Base-by-base conservation (phyloP, 1,139 yeast genomes). In the Yamadazyma atmosphaerica region DNA sequence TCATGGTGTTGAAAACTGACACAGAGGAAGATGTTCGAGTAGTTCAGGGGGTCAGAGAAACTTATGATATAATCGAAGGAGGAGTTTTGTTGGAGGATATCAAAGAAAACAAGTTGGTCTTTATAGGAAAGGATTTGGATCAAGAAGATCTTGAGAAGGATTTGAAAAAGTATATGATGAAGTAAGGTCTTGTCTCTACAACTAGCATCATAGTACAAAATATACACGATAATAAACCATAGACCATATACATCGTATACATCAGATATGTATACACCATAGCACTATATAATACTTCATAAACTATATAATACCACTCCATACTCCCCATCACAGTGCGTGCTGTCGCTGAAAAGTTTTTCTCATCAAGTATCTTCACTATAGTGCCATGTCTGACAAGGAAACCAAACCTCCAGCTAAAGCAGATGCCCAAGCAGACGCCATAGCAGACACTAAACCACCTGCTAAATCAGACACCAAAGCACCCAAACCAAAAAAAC, bases 21-120 rank as follows among this genome's bases (percentile, higher is more conserved):
- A 35, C 39, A n/a, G 24, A 41, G 4, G 55, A 55, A 6, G 56
- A 58, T 5, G 80, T 75, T n/a, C 68, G 76, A 43, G 89, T 92
- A 2, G 65, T 92, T n/a, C 98, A 92, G 57, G 98, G 95, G 4
- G 98, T 92, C 0, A 69, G 98, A 44, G 95, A 88, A 43, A 87
- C 96, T 0, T 92, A 88, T 59, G 98, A 92, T 46, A 70, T 88
- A 1, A 73, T 84, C 4, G 79, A 77, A 12, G 77, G 77, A 0
- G 78, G 74, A 0, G 54, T 52, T 4, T 53, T 70, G 25, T 61
- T 64, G 28, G 69, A 69, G 2, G 65, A 62, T 2, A 61, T 68
- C 5, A 60, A 41, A 1, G 56, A 65, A 14, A 71, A 72, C 46
- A 85, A 86, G 58, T 55, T 92, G 33, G 96, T 92, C 1, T 66